Conservation (phyloP, 345 rosid species). For the Pistacia vera region DNA sequence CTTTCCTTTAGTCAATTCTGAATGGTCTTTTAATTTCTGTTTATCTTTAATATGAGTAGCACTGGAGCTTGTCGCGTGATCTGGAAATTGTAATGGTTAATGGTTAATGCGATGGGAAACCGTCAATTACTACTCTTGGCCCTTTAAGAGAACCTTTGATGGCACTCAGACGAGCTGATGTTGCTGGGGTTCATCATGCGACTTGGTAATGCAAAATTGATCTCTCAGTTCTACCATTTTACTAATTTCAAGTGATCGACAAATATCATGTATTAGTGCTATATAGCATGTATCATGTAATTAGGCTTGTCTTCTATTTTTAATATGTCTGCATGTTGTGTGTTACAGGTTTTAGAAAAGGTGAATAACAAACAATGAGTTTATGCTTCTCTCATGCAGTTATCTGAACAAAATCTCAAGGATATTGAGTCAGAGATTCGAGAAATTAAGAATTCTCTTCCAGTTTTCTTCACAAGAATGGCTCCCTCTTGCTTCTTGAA, state of each 20-base stretch:
- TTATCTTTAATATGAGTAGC: conserved; percentile 42
- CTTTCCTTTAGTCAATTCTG: conserved; percentile 2
- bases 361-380: conserved; percentile 12
- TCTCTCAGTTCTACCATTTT: background rate
- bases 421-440: conserved; percentile 46
- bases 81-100: conserved; percentile 87
- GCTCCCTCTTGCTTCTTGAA: conserved; percentile 53
- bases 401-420: conserved; percentile 41
- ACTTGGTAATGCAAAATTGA: conserved; percentile 47
- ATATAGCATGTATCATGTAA: too few relatives aligned
- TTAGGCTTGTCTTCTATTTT: background rate
- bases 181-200: conserved; percentile 69
- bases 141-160: conserved; percentile 80
- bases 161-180: conserved; percentile 64
- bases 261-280: background rate
- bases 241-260: background rate
- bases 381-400: conserved; percentile 43
- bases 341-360: background rate
- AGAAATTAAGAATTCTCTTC: conserved; percentile 54
- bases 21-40: background rate
- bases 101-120: conserved; percentile 76
- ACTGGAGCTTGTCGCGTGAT: conserved; percentile 76
- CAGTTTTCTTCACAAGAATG: conserved; percentile 62
- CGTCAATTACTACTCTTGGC: conserved; percentile 65
- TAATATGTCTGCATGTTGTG: background rate